A percentile compares a stretch with the other conserved stretches of the same genome.
Conservation (phyloP, 163 green algal genomes). For the Trebouxia gelatinosa region DNA sequence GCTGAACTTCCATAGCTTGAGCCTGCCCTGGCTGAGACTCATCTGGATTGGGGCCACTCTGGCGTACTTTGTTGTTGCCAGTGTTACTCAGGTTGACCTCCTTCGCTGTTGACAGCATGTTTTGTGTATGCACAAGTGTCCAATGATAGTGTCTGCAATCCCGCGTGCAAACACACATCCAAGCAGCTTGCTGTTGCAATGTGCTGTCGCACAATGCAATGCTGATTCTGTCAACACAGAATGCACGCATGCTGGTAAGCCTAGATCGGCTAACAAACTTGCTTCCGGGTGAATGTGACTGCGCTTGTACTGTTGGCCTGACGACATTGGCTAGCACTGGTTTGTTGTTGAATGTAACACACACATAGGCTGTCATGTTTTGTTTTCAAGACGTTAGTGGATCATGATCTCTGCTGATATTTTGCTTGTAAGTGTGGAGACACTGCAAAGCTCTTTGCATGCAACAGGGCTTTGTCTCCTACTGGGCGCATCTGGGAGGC, state of each 20-base stretch:
- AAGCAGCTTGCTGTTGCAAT: neutral
- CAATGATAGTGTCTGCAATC: neutral
- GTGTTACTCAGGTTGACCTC: neutral
- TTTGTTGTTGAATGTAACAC: neutral
- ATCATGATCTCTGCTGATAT: too few species aligned
- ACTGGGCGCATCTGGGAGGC: conserved; percentile 66
- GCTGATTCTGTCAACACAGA: neutral
- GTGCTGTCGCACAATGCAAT: neutral
- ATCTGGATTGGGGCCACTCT: conserved; percentile 22
- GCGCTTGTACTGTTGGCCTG: neutral
- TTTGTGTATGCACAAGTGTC: neutral
- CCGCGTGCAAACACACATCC: neutral
- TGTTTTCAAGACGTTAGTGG: too few species aligned
- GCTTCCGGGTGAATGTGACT: neutral
- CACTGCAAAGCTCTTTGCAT: neutral
- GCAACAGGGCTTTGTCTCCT: conserved; percentile 37
- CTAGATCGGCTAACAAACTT: too few species aligned
- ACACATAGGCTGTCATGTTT: neutral
- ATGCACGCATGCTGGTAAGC: too few species aligned
- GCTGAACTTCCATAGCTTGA: conserved; percentile 56
- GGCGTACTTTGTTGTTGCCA: conserved; percentile 13
- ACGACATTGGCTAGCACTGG: neutral
- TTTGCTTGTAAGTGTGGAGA: too few species aligned
- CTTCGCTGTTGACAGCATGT: neutral
- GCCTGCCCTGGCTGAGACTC: conserved; percentile 25